Base-by-base conservation (phyloP, 2,329 filamentous ascomycete species). In the Fusarium anthophilum region DNA sequence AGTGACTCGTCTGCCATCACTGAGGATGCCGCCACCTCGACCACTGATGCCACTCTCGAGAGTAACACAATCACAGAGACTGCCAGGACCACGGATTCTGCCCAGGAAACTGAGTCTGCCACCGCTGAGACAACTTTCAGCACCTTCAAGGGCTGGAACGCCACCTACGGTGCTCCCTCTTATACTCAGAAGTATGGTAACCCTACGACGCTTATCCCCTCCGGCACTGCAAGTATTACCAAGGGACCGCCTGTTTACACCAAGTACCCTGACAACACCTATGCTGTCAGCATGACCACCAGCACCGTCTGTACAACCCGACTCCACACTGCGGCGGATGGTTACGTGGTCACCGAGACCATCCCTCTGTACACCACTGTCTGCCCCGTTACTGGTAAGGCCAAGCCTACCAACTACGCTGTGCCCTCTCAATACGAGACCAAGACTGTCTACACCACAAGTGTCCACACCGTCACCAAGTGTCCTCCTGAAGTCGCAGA, bases 401-500 rank as follows among this genome's bases (percentile, higher is more conserved):
- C 76, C 37, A 73, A 70, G n/a, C 69, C 69, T 30, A 66, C 66
- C 10, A 30, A 54, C 22, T 55, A 70, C n/a, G 60, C 66, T 41
- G 24, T 39, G 18, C 30, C 65, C 15, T 62, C 70, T 56, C 66
- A 70, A 35, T 72, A 72, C 57, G 77, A 76, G 55, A 80, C 77
- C 28, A 79, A 74, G 75, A 85, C 87, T 76, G 82, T 89, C 81
- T 89, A 86, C 84, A 82, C 84, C 77, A 90, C 88, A 76, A 84
- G 84, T 77, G 83, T 86, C 72, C 83, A 86, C 72, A 89, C 87
- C 79, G 83, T 89, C 81, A 89, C 87, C 78, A 86, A 85, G 44
- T 90, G 88, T 81, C 84, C 83, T 62, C 83, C 87, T 48, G 83
- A 82, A 69, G 85, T 88, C 72, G 84, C 83, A 76, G 79, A 89